A percentile compares a stretch with the other conserved stretches of the same genome.
These are phyloP conservation scores for Geotrichum siamense DNA, from an alignment of 1,139 yeast genomes.

Conservation along the genomic window DNA sequence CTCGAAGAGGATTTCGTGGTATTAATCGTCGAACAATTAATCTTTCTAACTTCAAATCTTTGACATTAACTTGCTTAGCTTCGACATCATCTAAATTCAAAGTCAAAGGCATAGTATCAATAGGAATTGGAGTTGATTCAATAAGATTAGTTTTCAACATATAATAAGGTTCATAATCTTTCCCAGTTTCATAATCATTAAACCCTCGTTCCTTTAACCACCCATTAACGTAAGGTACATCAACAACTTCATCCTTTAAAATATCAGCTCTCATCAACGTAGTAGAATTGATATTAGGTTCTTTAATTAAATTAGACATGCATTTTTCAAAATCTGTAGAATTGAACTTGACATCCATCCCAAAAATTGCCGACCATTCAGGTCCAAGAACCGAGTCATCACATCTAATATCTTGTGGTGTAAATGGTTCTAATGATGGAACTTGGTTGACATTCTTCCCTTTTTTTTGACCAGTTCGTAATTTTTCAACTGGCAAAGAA, in stretches of 20 bases:
- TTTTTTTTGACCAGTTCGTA: too few relatives aligned
- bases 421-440: constrained; percentile 6
- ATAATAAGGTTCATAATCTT: constrained; percentile 5
- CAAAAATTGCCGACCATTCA: constrained; percentile 46
- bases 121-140: constrained; percentile 5
- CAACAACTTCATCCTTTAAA: constrained; percentile 41
- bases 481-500: too few relatives aligned
- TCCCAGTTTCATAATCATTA: constrained; percentile 5
- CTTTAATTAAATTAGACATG: constrained; percentile 69
- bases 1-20: constrained; percentile 86
- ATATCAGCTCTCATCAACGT: constrained; percentile 87
- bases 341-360: constrained; percentile 32
- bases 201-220: constrained; percentile 14
- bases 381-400: constrained; percentile 50
- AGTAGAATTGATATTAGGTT: constrained; percentile 89
- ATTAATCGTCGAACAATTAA: constrained; percentile 70
- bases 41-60: constrained; percentile 37
- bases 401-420: constrained; percentile 27
- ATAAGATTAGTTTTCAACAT: constrained; percentile 8
- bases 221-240: constrained; percentile 9
- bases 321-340: constrained; percentile 57
- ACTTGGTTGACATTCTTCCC: background rate
- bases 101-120: constrained; percentile 23
- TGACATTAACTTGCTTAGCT: constrained; percentile 44
- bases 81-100: constrained; percentile 50